phyloP scores from a whole-genome alignment of 345 rosid species.

The Camelina hispida region DNA sequence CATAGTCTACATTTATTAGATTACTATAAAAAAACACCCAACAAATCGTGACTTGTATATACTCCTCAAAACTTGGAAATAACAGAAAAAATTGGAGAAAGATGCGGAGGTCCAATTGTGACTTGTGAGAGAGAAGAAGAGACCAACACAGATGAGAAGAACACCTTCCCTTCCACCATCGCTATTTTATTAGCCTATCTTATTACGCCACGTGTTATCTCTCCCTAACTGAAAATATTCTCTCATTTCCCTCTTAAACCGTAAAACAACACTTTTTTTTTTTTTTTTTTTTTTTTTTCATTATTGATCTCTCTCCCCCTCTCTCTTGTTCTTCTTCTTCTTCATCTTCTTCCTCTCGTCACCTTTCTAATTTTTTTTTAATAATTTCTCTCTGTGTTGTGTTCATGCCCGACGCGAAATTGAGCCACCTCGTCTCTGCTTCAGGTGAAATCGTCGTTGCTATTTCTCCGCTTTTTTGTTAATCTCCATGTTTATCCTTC shows the following conservation, averaged over 20 bases:
- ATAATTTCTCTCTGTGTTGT: neutral
- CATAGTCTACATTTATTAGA: neutral
- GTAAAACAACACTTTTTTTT: neutral
- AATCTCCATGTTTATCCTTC: neutral
- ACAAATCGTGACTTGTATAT: neutral
- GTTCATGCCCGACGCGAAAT: constrained; percentile 29
- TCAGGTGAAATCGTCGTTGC: constrained; percentile 28
- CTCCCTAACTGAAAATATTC: constrained; percentile 38
- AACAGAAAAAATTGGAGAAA: constrained; percentile 20
- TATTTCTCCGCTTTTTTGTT: neutral
- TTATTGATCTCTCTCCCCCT: constrained; percentile 20
- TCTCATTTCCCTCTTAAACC: constrained; percentile 41
- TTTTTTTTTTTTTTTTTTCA: neutral
- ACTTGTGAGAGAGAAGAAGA: neutral
- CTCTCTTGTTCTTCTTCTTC: neutral
- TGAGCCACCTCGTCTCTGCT: constrained; percentile 32
- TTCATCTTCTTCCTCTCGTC: neutral
- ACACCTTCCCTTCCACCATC: neutral
- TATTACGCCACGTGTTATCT: constrained; percentile 21
- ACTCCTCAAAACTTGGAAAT: constrained; percentile 4
- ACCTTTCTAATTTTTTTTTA: neutral
- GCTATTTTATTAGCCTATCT: neutral
- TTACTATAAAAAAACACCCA: too few species aligned
- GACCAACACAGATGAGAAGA: neutral
- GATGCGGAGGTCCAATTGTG: constrained; percentile 31